A percentile compares a stretch with the other conserved stretches of the same genome.
phyloP scores from a whole-genome alignment of 2,329 filamentous ascomycete species.

The Cladophialophora yegresii region DNA sequence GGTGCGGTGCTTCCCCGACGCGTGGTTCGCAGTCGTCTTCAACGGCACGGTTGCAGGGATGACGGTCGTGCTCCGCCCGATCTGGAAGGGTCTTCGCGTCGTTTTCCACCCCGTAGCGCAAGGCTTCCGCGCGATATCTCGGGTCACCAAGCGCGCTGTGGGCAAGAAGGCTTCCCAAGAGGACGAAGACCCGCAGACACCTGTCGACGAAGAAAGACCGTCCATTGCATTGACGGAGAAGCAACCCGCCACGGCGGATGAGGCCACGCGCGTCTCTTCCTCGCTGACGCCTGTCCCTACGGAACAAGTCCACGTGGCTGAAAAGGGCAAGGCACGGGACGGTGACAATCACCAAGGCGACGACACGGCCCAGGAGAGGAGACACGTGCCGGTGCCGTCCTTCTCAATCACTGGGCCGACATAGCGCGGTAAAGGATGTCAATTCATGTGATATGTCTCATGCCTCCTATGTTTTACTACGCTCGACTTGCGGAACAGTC shows the following conservation, averaged over 20 bases:
- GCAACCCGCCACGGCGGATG: not conserved
- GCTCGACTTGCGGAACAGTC: no score
- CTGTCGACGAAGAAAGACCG: constrained; percentile 21
- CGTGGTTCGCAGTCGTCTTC: constrained; percentile 49
- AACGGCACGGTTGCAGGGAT: constrained; percentile 57
- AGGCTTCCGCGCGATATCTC: constrained; percentile 33
- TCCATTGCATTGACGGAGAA: constrained; percentile 8
- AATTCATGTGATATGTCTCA: not conserved
- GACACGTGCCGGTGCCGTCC: constrained; percentile 21
- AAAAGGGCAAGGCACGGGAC: not conserved
- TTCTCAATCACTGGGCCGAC: constrained; percentile 27
- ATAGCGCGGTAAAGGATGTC: not conserved
- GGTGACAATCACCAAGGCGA: not conserved
- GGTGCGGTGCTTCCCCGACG: constrained; percentile 81
- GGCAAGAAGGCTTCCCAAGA: constrained; percentile 22
- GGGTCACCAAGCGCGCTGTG: constrained; percentile 33
- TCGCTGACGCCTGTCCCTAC: not conserved
- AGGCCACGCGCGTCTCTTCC: not conserved
- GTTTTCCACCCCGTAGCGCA: constrained; percentile 40
- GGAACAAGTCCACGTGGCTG: not conserved
- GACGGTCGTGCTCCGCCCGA: constrained; percentile 52
- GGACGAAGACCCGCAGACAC: constrained; percentile 15
- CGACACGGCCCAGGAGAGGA: not conserved
- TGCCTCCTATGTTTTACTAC: not conserved
- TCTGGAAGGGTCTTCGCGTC: constrained; percentile 39